Percentiles rank a stretch among this genome's conserved stretches.
Evolutionary conservation across 192 early-diverging fungal genomes (phyloP).

Genomic region (Coemansia sp.): DNA sequence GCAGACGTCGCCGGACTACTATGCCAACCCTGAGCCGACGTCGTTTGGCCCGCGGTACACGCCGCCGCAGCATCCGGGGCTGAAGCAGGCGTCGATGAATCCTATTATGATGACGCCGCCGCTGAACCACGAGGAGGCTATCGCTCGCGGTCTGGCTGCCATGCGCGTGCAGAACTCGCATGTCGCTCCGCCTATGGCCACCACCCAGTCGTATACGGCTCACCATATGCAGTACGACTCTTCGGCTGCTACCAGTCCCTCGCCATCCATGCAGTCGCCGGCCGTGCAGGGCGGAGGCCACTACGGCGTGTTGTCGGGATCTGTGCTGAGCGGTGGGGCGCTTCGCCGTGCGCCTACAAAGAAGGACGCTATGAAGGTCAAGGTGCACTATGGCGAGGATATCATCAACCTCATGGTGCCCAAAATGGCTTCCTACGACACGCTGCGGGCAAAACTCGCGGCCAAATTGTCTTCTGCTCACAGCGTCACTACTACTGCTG

Average conservation of each 20-base stretch:
- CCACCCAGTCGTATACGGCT: constrained; percentile 15
- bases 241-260: constrained; percentile 23
- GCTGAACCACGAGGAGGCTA: constrained; percentile 45
- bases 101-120: constrained; percentile 48
- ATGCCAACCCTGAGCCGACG: constrained; percentile 1
- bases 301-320: constrained; percentile 28
- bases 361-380: constrained; percentile 57
- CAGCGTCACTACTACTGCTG: constrained; percentile 13
- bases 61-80: constrained; percentile 33
- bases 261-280: constrained; percentile 43
- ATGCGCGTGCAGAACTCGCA: constrained; percentile 35
- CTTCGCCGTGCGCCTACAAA: constrained; percentile 52
- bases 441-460: constrained; percentile 31
- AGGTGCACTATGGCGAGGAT: constrained; percentile 51
- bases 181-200: background rate
- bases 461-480: constrained; percentile 33
- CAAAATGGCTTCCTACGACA: constrained; percentile 41
- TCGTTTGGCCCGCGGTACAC: background rate
- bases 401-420: constrained; percentile 54
- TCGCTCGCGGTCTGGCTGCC: constrained; percentile 36
- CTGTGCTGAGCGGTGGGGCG: constrained; percentile 12
- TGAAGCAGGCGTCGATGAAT: constrained; percentile 27
- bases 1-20: constrained; percentile 29
- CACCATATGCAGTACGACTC: constrained; percentile 14
- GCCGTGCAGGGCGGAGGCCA: constrained; percentile 3